Conservation (phyloP, 202 grass and related monocot genomes). For the Schoenoplectus triqueter region DNA sequence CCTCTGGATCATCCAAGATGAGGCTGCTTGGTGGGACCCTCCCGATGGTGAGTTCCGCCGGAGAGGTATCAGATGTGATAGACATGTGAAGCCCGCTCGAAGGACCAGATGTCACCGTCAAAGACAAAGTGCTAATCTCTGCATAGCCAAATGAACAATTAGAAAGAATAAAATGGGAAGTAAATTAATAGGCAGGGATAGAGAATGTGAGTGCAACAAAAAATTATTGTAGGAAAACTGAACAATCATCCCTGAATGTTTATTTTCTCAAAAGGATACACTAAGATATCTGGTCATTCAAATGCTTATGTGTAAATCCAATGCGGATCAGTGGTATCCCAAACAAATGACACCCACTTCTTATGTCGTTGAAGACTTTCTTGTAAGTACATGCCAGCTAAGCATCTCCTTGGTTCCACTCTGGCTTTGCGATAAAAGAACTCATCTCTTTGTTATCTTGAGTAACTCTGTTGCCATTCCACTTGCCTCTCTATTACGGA, state of each 20-base stretch:
- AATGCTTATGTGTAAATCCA: neutral
- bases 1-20: conserved; percentile 73
- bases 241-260: neutral
- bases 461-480: neutral
- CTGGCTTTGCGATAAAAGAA: neutral
- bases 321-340: neutral
- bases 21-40: conserved; percentile 71
- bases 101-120: conserved; percentile 81
- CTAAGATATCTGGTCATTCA: neutral
- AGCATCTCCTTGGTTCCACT: neutral
- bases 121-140: conserved; percentile 60
- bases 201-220: neutral
- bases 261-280: conserved; percentile 18
- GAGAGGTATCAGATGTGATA: conserved; percentile 47
- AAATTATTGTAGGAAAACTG: conserved; percentile 24
- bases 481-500: conserved; percentile 11
- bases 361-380: neutral
- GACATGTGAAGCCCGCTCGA: conserved; percentile 64
- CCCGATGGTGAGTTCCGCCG: conserved; percentile 61
- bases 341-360: neutral
- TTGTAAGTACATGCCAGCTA: neutral
- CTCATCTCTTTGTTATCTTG: conserved; percentile 14
- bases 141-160: conserved; percentile 23
- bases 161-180: conserved; percentile 54
- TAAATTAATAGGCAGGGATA: conserved; percentile 37